Evolutionary conservation across 805 yeast species (phyloP).

Genomic region (Tetrapisispora phaffii): DNA sequence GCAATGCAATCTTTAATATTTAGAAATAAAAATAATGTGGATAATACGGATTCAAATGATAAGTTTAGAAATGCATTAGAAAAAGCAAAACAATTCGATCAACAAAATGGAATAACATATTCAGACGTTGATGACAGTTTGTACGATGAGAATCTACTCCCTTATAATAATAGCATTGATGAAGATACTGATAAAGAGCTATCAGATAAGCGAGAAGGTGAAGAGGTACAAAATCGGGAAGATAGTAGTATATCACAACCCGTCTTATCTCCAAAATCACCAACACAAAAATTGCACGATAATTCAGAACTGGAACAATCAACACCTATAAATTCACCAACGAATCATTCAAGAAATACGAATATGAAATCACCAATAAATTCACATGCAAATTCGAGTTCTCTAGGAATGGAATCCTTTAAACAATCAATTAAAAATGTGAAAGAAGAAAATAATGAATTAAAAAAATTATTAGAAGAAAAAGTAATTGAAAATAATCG

Average conservation of each 20-base stretch:
- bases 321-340: neutral
- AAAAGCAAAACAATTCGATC: slow-evolving; percentile 2
- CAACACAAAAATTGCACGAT: neutral
- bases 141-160: neutral
- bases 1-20: slow-evolving; percentile 2
- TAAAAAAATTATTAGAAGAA: neutral
- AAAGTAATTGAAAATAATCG: neutral
- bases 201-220: neutral
- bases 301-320: slow-evolving; percentile 2
- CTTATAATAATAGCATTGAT: neutral
- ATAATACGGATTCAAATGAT: neutral
- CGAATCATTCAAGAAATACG: neutral
- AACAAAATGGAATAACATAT: neutral
- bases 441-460: neutral
- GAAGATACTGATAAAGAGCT: neutral
- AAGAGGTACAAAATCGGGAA: neutral
- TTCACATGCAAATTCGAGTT: neutral
- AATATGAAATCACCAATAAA: neutral
- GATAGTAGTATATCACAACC: neutral
- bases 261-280: neutral
- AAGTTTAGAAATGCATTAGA: slow-evolving; percentile 1
- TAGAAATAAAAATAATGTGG: neutral
- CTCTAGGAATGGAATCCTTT: neutral
- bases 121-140: neutral
- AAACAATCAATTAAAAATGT: neutral